These are phyloP conservation scores for Candida alai DNA, from an alignment of 805 yeast species.

Conservation along the genomic window DNA sequence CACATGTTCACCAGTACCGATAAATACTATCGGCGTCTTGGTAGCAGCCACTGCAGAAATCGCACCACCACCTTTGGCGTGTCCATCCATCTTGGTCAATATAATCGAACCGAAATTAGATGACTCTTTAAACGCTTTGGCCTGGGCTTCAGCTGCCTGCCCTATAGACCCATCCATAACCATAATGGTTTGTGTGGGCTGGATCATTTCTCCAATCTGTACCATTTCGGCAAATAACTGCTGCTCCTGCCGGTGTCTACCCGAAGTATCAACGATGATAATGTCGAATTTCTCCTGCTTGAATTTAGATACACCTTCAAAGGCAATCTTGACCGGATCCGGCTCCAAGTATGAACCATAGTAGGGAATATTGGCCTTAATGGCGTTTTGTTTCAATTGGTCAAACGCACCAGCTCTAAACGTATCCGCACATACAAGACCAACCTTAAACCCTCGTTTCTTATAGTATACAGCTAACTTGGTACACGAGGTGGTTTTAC, in stretches of 20 bases:
- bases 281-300: slow-evolving; percentile 88
- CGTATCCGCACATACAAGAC: slow-evolving; percentile 97
- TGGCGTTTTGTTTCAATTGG: slow-evolving; percentile 95
- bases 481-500: slow-evolving; percentile 97
- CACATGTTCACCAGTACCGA: slow-evolving; percentile 98
- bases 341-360: slow-evolving; percentile 95
- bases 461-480: slow-evolving; percentile 93
- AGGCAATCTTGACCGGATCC: slow-evolving; percentile 89
- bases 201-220: slow-evolving; percentile 81
- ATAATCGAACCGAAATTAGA: slow-evolving; percentile 93
- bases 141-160: slow-evolving; percentile 96
- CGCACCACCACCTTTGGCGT: slow-evolving; percentile 99
- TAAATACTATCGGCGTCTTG: slow-evolving; percentile 88
- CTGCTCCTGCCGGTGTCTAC: slow-evolving; percentile 94
- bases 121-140: slow-evolving; percentile 89
- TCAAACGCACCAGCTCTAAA: slow-evolving; percentile 99
- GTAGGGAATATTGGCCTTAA: slow-evolving; percentile 89
- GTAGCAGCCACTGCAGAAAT: slow-evolving; percentile 98
- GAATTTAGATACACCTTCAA: slow-evolving; percentile 88
- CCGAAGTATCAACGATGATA: slow-evolving; percentile 95
- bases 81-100: slow-evolving; percentile 96
- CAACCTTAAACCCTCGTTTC: slow-evolving; percentile 89
- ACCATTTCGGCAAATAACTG: slow-evolving; percentile 92
- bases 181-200: slow-evolving; percentile 96
- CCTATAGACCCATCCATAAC: slow-evolving; percentile 97